Evolutionary conservation across 1,139 yeast species (phyloP).

Genomic region (Candida glucosophila): DNA sequence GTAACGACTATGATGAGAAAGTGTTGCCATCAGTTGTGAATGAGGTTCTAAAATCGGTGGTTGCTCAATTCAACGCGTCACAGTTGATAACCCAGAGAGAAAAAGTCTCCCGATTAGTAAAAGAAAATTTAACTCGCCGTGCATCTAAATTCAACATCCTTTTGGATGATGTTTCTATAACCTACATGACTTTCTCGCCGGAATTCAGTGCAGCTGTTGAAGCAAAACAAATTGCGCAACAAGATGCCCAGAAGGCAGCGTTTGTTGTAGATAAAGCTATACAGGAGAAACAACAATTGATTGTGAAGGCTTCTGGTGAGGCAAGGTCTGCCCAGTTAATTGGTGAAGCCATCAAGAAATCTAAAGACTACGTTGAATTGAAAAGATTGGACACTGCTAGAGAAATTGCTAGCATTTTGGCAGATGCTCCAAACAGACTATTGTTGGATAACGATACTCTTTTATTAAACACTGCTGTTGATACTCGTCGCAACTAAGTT

Average conservation of each 20-base stretch:
- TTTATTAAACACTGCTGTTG: slow-evolving; percentile 79
- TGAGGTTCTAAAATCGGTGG: slow-evolving; percentile 93
- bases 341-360: slow-evolving; percentile 97
- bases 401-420: slow-evolving; percentile 82
- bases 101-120: slow-evolving; percentile 82
- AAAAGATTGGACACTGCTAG: slow-evolving; percentile 96
- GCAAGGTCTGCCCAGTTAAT: slow-evolving; percentile 96
- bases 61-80: slow-evolving; percentile 96
- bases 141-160: slow-evolving; percentile 82
- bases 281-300: slow-evolving; percentile 95
- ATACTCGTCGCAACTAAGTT: no score
- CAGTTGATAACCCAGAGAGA: slow-evolving; percentile 98
- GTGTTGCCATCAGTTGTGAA: slow-evolving; percentile 95
- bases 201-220: slow-evolving; percentile 97
- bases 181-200: slow-evolving; percentile 95
- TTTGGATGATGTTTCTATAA: slow-evolving; percentile 91
- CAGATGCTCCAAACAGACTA: slow-evolving; percentile 85
- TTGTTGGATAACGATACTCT: slow-evolving; percentile 88
- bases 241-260: slow-evolving; percentile 98
- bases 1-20: slow-evolving; percentile 90
- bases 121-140: slow-evolving; percentile 86
- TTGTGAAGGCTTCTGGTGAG: slow-evolving; percentile 97
- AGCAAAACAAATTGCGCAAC: slow-evolving; percentile 98
- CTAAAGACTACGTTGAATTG: slow-evolving; percentile 89
- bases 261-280: slow-evolving; percentile 93